A percentile compares a stretch with the other conserved stretches of the same genome.
These are phyloP conservation scores for Paecilomyces sp. DNA, from an alignment of 2,329 filamentous ascomycete species.

Conservation along the genomic window DNA sequence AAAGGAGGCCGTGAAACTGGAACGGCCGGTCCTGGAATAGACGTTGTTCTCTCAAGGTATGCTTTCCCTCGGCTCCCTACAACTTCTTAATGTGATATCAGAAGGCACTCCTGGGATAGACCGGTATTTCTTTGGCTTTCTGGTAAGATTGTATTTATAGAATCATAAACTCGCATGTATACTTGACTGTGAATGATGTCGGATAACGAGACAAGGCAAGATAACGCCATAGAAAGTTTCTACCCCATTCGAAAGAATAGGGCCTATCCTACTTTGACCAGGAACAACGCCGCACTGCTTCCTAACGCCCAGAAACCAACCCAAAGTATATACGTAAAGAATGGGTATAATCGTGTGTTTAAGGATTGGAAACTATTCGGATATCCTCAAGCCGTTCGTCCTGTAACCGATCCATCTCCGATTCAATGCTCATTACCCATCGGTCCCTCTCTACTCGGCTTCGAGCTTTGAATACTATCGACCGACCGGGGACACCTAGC, in stretches of 20 bases:
- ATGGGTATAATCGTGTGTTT: background rate
- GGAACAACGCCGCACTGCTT: too few species aligned
- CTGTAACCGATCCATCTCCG: conserved; percentile 57
- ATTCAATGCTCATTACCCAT: conserved; percentile 60
- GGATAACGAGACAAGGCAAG: background rate
- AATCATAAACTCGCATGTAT: background rate
- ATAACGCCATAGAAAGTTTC: too few species aligned
- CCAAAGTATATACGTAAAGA: background rate
- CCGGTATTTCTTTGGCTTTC: background rate
- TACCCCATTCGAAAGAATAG: too few species aligned
- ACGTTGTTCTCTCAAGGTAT: background rate
- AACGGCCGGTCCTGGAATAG: conserved; percentile 20
- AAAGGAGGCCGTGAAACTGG: conserved; percentile 30
- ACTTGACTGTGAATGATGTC: background rate
- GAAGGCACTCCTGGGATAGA: background rate
- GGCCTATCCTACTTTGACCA: too few species aligned
- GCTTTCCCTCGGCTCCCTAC: background rate
- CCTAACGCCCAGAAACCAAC: background rate
- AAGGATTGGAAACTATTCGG: conserved; percentile 28
- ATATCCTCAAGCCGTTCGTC: conserved; percentile 42
- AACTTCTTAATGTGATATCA: background rate
- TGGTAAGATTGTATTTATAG: background rate
- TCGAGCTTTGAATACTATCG: conserved; percentile 59
- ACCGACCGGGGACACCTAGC: conserved; percentile 54
- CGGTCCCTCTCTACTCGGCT: conserved; percentile 60